phyloP scores from a whole-genome alignment of 129 eudicot species.

The Centella asiatica region DNA sequence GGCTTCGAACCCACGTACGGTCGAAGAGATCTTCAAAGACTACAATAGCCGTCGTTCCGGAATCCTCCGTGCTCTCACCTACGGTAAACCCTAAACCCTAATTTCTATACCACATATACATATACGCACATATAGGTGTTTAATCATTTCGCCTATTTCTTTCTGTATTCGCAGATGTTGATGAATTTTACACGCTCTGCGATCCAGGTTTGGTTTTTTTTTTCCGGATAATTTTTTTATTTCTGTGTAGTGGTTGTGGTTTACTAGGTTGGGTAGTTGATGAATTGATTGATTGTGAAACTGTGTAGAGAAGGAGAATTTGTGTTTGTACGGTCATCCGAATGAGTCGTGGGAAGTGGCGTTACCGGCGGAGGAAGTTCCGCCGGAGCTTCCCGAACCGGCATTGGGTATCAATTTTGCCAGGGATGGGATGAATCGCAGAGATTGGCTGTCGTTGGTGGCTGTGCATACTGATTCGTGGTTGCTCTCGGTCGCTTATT shows the following conservation, averaged over 20 bases:
- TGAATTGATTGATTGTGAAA: not conserved
- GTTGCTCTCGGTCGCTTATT: constrained; percentile 59
- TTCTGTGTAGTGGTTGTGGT: not conserved
- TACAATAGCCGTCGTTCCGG: constrained; percentile 62
- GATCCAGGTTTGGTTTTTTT: constrained; percentile 61
- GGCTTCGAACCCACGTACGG: constrained; percentile 72
- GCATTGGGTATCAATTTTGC: constrained; percentile 67
- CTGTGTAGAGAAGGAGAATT: constrained; percentile 48
- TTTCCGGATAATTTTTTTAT: not conserved
- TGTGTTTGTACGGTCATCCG: constrained; percentile 67
- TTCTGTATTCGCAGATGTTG: constrained; percentile 50
- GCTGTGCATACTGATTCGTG: constrained; percentile 71
- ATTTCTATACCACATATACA: not conserved
- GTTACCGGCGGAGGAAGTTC: constrained; percentile 64
- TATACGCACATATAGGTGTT: too few relatives aligned
- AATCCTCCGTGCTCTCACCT: constrained; percentile 70
- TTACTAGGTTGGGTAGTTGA: not conserved
- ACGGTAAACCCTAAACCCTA: constrained; percentile 29
- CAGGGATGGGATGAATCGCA: constrained; percentile 58
- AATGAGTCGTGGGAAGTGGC: constrained; percentile 68
- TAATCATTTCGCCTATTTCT: not conserved
- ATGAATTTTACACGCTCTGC: constrained; percentile 60
- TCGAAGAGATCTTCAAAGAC: constrained; percentile 88
- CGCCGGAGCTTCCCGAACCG: constrained; percentile 71
- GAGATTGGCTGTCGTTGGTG: constrained; percentile 61